Conservation (phyloP, 2,329 filamentous ascomycete species). For the Pseudogymnoascus sp. region DNA sequence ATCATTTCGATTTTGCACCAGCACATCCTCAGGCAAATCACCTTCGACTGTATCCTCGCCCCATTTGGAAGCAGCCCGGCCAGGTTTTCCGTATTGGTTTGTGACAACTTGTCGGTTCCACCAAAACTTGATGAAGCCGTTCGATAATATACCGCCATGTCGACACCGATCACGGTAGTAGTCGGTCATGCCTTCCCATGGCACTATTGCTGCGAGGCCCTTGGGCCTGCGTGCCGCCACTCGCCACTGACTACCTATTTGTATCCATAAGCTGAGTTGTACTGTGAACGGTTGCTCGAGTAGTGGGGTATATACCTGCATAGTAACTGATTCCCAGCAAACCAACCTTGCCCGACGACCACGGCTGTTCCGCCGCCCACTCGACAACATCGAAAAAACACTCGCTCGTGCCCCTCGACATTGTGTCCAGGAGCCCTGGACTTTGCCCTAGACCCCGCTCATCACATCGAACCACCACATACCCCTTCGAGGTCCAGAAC, state of each 20-base stretch:
- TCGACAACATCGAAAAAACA: constrained; percentile 44
- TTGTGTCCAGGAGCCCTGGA: constrained; percentile 43
- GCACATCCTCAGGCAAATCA: constrained; percentile 40
- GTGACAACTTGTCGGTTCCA: constrained; percentile 58
- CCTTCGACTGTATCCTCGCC: constrained; percentile 46
- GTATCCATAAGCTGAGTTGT: background rate
- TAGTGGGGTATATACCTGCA: constrained; percentile 28
- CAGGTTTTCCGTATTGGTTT: constrained; percentile 59
- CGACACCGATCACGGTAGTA: constrained; percentile 50
- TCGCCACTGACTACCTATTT: constrained; percentile 39
- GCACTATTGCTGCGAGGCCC: constrained; percentile 42
- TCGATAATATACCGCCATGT: constrained; percentile 53
- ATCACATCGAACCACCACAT: constrained; percentile 37
- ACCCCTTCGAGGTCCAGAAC: constrained; percentile 35
- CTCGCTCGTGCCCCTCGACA: constrained; percentile 43
- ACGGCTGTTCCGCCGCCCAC: constrained; percentile 42
- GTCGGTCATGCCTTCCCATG: constrained; percentile 49
- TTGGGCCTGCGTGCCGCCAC: constrained; percentile 44
- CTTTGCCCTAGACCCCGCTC: constrained; percentile 45
- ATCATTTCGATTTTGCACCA: constrained; percentile 31
- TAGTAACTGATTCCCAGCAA: constrained; percentile 44
- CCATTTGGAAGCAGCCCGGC: constrained; percentile 32
- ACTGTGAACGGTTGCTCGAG: constrained; percentile 10
- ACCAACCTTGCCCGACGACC: constrained; percentile 43
- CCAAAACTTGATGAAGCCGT: constrained; percentile 54